A percentile compares a stretch with the other conserved stretches of the same genome.
Evolutionary conservation across 208 protist species (phyloP).

Genomic region (Leishmania mexicana): DNA sequence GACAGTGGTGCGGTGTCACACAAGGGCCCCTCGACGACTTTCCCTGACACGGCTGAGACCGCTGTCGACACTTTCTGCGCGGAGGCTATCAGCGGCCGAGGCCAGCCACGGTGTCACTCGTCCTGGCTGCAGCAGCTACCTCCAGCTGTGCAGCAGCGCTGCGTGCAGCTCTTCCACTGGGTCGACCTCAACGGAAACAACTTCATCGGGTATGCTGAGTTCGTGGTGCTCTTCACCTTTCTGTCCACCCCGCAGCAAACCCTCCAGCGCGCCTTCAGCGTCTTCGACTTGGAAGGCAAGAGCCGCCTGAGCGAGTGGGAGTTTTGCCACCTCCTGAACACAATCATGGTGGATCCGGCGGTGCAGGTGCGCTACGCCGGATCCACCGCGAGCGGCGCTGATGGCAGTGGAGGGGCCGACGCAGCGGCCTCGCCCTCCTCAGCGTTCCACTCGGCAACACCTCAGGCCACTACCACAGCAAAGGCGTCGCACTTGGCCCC

Average conservation of each 20-base stretch:
- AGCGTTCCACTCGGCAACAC: neutral
- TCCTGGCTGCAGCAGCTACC: conserved; percentile 21
- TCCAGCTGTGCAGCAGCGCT: conserved; percentile 22
- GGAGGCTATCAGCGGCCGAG: neutral
- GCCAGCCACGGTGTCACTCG: neutral
- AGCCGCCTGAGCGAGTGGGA: conserved; percentile 44
- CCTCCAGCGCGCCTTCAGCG: conserved; percentile 56
- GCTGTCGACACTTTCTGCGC: neutral
- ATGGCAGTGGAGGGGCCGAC: neutral
- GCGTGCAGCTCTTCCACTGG: conserved; percentile 40
- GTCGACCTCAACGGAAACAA: conserved; percentile 57
- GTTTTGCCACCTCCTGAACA: conserved; percentile 59
- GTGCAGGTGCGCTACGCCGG: conserved; percentile 43
- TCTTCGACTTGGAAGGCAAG: conserved; percentile 59
- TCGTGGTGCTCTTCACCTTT: conserved; percentile 72
- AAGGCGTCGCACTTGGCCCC: neutral
- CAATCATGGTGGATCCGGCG: conserved; percentile 69
- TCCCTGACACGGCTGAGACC: neutral
- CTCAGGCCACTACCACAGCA: neutral
- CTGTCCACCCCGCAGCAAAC: conserved; percentile 47
- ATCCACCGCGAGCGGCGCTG: neutral
- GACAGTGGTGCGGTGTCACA: neutral
- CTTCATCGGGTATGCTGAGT: conserved; percentile 66
- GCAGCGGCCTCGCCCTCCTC: neutral
- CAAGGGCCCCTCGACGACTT: neutral